Conservation (phyloP, 164 flowering plant species). For the Annona squamosa region DNA sequence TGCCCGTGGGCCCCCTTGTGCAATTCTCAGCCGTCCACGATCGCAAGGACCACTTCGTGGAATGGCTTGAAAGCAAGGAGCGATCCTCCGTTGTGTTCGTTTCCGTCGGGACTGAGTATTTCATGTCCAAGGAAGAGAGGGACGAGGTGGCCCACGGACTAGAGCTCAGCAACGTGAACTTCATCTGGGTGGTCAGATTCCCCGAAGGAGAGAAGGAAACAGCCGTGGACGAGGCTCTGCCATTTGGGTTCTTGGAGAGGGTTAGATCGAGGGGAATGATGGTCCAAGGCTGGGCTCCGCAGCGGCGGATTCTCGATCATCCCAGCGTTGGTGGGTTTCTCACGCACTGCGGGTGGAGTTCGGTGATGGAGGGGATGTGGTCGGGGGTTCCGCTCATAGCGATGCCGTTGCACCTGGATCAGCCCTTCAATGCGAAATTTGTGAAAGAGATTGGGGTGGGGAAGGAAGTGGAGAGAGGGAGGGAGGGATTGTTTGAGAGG, state of each 20-base stretch:
- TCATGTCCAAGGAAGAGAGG: conserved; percentile 23
- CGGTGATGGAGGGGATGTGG: conserved; percentile 27
- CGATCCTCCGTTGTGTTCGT: conserved; percentile 20
- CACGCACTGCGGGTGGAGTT: conserved; percentile 37
- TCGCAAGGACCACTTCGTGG: conserved; percentile 1
- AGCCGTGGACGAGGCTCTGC: conserved; percentile 19
- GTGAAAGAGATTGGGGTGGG: conserved; percentile 33
- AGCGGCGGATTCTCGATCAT: conserved; percentile 19
- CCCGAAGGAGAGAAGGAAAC: conserved; percentile 11
- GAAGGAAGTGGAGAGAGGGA: conserved; percentile 22
- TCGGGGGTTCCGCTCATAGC: conserved; percentile 36
- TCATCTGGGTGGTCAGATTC: conserved; percentile 31
- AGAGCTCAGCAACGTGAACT: conserved; percentile 24
- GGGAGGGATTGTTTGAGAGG: conserved; percentile 11
- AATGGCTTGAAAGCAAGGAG: conserved; percentile 27
- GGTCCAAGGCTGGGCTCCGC: conserved; percentile 34
- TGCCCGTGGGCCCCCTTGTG: conserved; percentile 34
- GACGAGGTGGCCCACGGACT: conserved; percentile 31
- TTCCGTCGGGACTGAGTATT: conserved; percentile 39
- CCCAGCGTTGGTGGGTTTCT: conserved; percentile 27
- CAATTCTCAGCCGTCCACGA: conserved; percentile 5
- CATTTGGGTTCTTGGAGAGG: conserved; percentile 10
- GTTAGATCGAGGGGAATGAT: conserved; percentile 11
- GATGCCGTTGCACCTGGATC: conserved; percentile 39
- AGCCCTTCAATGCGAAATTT: conserved; percentile 34